Evolutionary conservation across 148 eudicot species (phyloP).

Genomic region (Camellia sinensis): DNA sequence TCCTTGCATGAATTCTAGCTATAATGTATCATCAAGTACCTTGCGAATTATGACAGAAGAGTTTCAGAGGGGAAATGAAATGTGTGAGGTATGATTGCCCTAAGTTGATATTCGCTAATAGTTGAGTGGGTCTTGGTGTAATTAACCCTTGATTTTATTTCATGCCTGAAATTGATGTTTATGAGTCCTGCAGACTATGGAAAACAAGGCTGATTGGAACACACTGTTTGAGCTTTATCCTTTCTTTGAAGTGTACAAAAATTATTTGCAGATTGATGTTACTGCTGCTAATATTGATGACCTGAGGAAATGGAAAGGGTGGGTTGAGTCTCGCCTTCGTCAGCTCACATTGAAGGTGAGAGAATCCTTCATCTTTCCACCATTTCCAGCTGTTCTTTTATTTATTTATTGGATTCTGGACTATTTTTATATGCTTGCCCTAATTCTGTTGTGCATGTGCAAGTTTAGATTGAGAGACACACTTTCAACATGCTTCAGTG

Average conservation of each 20-base stretch:
- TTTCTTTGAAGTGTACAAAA: constrained; percentile 83
- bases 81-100: constrained; percentile 58
- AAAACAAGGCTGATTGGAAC: constrained; percentile 64
- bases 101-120: background rate
- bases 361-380: background rate
- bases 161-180: too few species aligned
- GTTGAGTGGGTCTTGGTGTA: background rate
- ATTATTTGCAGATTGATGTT: constrained; percentile 81
- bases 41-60: constrained; percentile 67
- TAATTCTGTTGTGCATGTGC: background rate
- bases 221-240: constrained; percentile 72
- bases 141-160: too few species aligned
- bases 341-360: constrained; percentile 75
- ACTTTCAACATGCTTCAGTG: constrained; percentile 80
- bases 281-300: constrained; percentile 73
- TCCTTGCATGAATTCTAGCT: constrained; percentile 87
- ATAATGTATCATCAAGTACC: constrained; percentile 79
- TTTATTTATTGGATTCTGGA: background rate
- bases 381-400: background rate
- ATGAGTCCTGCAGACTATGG: constrained; percentile 56
- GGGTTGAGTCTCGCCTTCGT: constrained; percentile 93
- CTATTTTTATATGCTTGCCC: background rate
- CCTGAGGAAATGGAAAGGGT: constrained; percentile 81
- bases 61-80: constrained; percentile 62
- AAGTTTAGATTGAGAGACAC: constrained; percentile 75